These are phyloP conservation scores for Leccinum pachyderme DNA, from an alignment of 1,284 basidiomycete species.

Conservation along the genomic window DNA sequence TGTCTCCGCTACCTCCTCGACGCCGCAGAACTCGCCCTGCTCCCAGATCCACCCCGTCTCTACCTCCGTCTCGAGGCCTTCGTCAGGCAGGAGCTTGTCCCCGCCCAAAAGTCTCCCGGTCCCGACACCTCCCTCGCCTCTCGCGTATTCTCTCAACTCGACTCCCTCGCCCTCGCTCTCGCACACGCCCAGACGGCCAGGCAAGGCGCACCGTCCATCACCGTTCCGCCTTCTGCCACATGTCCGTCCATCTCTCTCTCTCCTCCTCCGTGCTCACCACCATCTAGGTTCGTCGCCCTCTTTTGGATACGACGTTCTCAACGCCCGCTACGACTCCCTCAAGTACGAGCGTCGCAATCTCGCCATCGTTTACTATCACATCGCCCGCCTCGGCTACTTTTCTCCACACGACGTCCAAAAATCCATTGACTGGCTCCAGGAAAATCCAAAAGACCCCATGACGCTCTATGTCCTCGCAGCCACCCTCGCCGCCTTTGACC, in stretches of 20 bases:
- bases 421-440: conserved; percentile 65
- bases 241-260: conserved; percentile 35
- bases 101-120: conserved; percentile 30
- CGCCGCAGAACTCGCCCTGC: conserved; percentile 40
- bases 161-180: conserved; percentile 52
- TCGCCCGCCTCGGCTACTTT: conserved; percentile 65
- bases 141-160: conserved; percentile 64
- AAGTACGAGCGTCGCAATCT: conserved; percentile 70
- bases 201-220: conserved; percentile 63
- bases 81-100: conserved; percentile 51
- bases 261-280: not conserved
- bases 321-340: conserved; percentile 66
- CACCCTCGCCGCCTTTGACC: conserved; percentile 67
- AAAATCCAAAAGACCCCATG: conserved; percentile 62
- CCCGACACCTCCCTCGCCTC: conserved; percentile 45
- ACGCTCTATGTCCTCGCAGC: conserved; percentile 72
- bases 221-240: conserved; percentile 52
- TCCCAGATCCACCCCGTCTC: conserved; percentile 41
- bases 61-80: conserved; percentile 53
- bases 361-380: conserved; percentile 56
- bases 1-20: conserved; percentile 58
- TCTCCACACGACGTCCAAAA: conserved; percentile 55
- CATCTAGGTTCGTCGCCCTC: conserved; percentile 40
- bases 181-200: conserved; percentile 53
- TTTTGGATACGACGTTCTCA: conserved; percentile 64